Conservation (phyloP, 1,284 basidiomycete species). For the Cryptococcus sp. region DNA sequence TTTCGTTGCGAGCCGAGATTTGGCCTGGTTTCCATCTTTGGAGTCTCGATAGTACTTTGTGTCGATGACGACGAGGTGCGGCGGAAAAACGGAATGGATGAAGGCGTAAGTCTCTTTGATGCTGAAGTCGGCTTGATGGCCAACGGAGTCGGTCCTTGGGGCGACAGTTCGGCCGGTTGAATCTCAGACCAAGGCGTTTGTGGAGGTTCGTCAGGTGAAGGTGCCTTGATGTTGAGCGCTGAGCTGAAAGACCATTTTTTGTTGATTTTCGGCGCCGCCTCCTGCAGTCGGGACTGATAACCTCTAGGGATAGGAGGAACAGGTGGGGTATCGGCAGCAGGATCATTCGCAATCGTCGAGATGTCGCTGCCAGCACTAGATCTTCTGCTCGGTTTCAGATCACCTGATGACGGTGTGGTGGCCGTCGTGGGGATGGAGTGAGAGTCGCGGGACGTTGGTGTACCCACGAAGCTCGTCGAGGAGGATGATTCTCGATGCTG, state of each 20-base stretch:
- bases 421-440: constrained; percentile 63
- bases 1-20: constrained; percentile 30
- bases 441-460: constrained; percentile 45
- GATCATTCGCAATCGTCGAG: constrained; percentile 39
- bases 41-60: constrained; percentile 51
- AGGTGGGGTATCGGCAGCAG: constrained; percentile 73
- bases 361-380: constrained; percentile 75
- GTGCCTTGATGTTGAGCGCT: constrained; percentile 73
- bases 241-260: constrained; percentile 97
- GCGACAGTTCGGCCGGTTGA: constrained; percentile 22
- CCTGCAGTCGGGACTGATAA: constrained; percentile 63
- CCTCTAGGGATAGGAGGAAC: constrained; percentile 96
- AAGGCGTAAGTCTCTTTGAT: constrained; percentile 74
- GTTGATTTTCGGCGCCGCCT: constrained; percentile 52
- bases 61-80: constrained; percentile 87
- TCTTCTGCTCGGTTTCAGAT: constrained; percentile 49
- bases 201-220: constrained; percentile 17
- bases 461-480: constrained; percentile 75
- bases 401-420: constrained; percentile 60
- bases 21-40: too few species aligned
- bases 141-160: constrained; percentile 26
- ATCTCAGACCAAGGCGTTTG: constrained; percentile 40
- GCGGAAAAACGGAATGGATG: constrained; percentile 93
- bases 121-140: constrained; percentile 32
- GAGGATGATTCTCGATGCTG: constrained; percentile 84